Evolutionary conservation across 1,139 yeast genomes (phyloP), one percentile per base, ranked within the genome.

Genomic region (Candida anutae): DNA sequence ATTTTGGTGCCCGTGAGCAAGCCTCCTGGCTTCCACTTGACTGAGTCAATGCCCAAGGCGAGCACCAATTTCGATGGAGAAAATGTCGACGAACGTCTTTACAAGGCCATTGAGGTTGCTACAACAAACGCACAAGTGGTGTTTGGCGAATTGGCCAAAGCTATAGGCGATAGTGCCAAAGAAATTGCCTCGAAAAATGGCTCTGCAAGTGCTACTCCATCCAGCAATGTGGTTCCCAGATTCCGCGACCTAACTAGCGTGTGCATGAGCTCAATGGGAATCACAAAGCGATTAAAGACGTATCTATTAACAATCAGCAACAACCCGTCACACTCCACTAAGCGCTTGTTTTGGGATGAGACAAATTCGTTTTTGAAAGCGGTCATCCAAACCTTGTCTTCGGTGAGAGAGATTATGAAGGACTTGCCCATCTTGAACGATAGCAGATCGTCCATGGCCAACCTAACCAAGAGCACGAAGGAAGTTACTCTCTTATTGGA

Each of bases 401-500:
- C 85, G 1, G 87, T 93, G 0, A 87, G 85, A 47, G 72, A 75
- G 1, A 75, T 90, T n/a, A 80, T 84, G 70, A 68, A 70, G 32
- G 95, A 84, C 42, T 61, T 85, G 33, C 90, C 94, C 0, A 69
- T 77, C 10, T 62, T 88, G 28, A 79, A 82, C 41, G 95, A 83
- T 32, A 82, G 83, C 3, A 63, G 95, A 35, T 75, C 84, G 5
- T 78, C 83, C 5, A 69, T 88, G 58, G 84, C 95, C 1, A 73
- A 77, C 19, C 60, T 88, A 33, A 87, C 96, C 0, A 77, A 85
- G 37, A 81, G 88, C 4, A 84, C 95, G 3, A 88, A 88, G 46
- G 97, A 88, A 43, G 83, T 88, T 9, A 87, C 96, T 0, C 76
- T 83, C 10, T 63, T 83, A 40, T 56, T 87, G 26, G 95, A 87